A percentile compares a stretch with the other conserved stretches of the same genome.
Evolutionary conservation across 169 alveolate species (phyloP).

Genomic region (Plasmodium gonderi): DNA sequence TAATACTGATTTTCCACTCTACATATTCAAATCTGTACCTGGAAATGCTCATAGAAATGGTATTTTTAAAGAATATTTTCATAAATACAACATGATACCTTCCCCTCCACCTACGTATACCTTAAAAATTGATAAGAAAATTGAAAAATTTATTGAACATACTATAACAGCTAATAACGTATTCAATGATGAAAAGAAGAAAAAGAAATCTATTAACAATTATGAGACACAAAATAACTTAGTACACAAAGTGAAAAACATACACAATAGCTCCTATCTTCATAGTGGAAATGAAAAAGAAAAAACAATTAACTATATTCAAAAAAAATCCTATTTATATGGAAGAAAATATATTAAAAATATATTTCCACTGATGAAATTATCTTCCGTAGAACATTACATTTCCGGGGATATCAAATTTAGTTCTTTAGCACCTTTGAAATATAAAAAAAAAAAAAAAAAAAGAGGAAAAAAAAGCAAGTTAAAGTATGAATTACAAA

Average conservation of each 20-base stretch:
- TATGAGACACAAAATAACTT: background rate
- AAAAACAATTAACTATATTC: background rate
- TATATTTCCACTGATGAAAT: constrained; percentile 72
- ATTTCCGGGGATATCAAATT: constrained; percentile 72
- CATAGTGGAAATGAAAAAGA: background rate
- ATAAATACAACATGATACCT: constrained; percentile 53
- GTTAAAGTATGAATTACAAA: constrained; percentile 40
- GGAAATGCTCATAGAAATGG: constrained; percentile 49
- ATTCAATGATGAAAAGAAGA: background rate
- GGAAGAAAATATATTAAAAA: constrained; percentile 63
- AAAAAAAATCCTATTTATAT: constrained; percentile 20
- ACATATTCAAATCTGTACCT: constrained; percentile 65
- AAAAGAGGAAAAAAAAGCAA: constrained; percentile 14
- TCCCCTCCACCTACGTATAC: constrained; percentile 75
- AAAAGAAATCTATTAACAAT: background rate
- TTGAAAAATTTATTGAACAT: constrained; percentile 45
- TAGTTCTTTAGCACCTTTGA: constrained; percentile 69
- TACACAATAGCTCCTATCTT: background rate
- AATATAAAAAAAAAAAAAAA: constrained; percentile 55
- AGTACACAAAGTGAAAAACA: background rate
- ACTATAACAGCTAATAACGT: background rate
- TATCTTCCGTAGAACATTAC: constrained; percentile 65
- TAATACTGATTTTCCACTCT: constrained; percentile 67
- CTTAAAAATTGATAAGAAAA: constrained; percentile 55
- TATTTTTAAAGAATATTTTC: constrained; percentile 61